Conservation (phyloP, 495 filamentous ascomycete genomes). For the Trichocladium uniseriatum region DNA sequence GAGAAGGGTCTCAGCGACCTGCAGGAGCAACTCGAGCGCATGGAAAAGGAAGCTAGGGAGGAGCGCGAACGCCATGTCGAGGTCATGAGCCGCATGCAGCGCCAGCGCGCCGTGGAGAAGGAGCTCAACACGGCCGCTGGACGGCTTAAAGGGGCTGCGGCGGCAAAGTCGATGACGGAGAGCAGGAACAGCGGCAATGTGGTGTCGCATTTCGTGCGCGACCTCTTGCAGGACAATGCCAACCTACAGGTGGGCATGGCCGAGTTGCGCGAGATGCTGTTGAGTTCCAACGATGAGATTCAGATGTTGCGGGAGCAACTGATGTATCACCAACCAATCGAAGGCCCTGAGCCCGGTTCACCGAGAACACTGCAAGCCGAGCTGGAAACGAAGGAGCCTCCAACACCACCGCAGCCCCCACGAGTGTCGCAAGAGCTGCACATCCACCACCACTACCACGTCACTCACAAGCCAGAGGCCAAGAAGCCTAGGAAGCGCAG, state of each 20-base stretch:
- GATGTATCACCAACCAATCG: slow-evolving; percentile 63
- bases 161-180: slow-evolving; percentile 49
- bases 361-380: slow-evolving; percentile 58
- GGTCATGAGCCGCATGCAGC: slow-evolving; percentile 67
- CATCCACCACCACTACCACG: slow-evolving; percentile 88
- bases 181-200: slow-evolving; percentile 45
- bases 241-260: slow-evolving; percentile 83
- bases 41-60: slow-evolving; percentile 74
- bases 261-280: slow-evolving; percentile 83
- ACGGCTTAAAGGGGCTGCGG: slow-evolving; percentile 68
- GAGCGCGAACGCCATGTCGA: slow-evolving; percentile 79
- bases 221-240: slow-evolving; percentile 90
- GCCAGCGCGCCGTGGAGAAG: slow-evolving; percentile 62
- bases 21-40: slow-evolving; percentile 78
- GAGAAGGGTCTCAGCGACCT: slow-evolving; percentile 63
- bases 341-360: slow-evolving; percentile 21
- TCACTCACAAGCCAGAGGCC: slow-evolving; percentile 50
- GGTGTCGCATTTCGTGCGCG: slow-evolving; percentile 87
- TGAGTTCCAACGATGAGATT: slow-evolving; percentile 90
- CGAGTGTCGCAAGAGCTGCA: slow-evolving; percentile 65
- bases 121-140: slow-evolving; percentile 69
- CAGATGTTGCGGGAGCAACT: slow-evolving; percentile 77
- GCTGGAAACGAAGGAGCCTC: slow-evolving; percentile 46
- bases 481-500: slow-evolving; percentile 66
- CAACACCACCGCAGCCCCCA: slow-evolving; percentile 17